Percentiles rank a stretch among this genome's conserved stretches.
Conservation (phyloP, 2,329 filamentous ascomycete genomes). For the Aspergillus ochraceoroseus region DNA sequence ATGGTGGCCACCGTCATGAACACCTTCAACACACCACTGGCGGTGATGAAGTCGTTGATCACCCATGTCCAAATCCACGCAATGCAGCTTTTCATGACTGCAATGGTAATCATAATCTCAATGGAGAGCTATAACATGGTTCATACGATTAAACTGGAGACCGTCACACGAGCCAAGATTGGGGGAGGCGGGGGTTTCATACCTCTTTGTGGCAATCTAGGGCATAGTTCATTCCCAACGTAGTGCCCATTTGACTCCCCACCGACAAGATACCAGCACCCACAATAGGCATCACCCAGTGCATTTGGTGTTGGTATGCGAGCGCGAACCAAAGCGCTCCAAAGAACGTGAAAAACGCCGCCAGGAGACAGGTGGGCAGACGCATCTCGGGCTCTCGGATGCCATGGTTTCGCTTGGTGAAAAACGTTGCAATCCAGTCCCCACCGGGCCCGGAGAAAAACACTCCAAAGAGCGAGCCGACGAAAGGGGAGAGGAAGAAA, state of each 20-base stretch:
- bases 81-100: constrained; percentile 3
- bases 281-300: constrained; percentile 4
- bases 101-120: constrained; percentile 8
- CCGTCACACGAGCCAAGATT: too few relatives aligned
- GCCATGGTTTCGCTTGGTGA: constrained; percentile 36
- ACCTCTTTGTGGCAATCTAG: constrained; percentile 6
- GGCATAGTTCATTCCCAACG: constrained; percentile 6
- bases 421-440: neutral
- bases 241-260: constrained; percentile 6
- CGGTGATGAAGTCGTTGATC: constrained; percentile 5
- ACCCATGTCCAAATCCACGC: constrained; percentile 9
- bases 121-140: constrained; percentile 4
- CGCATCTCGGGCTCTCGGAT: constrained; percentile 44
- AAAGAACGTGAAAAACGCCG: constrained; percentile 25
- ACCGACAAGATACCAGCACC: constrained; percentile 3
- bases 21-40: constrained; percentile 1
- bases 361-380: constrained; percentile 20
- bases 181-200: too few relatives aligned
- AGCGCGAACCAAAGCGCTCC: constrained; percentile 5
- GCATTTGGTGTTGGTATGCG: constrained; percentile 2
- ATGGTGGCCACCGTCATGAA: constrained; percentile 7
- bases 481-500: constrained; percentile 1
- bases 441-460: constrained; percentile 1
- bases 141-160: too few relatives aligned
- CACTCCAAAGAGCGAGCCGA: constrained; percentile 1